Evolutionary conservation across 441 rosid genomes (phyloP).

Genomic region (Arabidopsis hybrid): DNA sequence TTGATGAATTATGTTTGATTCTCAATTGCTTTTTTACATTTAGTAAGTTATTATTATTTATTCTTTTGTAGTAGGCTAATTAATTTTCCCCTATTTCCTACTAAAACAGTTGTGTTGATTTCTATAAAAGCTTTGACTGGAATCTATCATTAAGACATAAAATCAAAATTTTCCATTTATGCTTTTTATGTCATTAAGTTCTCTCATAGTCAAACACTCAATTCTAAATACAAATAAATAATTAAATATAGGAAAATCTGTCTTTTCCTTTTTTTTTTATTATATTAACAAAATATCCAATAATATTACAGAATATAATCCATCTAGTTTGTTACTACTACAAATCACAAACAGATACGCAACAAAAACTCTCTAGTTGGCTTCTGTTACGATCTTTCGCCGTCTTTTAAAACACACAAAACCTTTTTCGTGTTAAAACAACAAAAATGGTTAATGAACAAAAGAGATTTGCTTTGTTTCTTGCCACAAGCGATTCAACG

Average conservation of each 20-base stretch:
- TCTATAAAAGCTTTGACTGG: background rate
- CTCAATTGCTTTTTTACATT: no score
- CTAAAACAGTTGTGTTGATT: background rate
- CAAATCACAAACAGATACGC: constrained; percentile 2
- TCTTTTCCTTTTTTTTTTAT: background rate
- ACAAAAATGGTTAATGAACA: constrained; percentile 9
- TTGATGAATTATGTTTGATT: no score
- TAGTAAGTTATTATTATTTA: no score
- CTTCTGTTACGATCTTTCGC: constrained; percentile 5
- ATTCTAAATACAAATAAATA: background rate
- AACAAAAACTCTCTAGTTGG: constrained; percentile 5
- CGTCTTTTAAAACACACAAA: background rate
- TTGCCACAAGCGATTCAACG: constrained; percentile 72
- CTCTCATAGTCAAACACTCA: background rate
- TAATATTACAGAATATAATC: background rate
- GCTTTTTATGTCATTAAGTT: background rate
- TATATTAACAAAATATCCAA: background rate
- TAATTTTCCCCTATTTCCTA: no score
- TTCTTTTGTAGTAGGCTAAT: no score
- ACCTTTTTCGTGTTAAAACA: background rate
- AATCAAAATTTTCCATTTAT: background rate
- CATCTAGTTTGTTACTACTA: background rate
- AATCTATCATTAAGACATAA: background rate
- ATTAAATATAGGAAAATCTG: background rate
- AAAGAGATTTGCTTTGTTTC: constrained; percentile 65